Conservation (phyloP, 768 basidiomycete genomes). For the Trametes coccinea region DNA sequence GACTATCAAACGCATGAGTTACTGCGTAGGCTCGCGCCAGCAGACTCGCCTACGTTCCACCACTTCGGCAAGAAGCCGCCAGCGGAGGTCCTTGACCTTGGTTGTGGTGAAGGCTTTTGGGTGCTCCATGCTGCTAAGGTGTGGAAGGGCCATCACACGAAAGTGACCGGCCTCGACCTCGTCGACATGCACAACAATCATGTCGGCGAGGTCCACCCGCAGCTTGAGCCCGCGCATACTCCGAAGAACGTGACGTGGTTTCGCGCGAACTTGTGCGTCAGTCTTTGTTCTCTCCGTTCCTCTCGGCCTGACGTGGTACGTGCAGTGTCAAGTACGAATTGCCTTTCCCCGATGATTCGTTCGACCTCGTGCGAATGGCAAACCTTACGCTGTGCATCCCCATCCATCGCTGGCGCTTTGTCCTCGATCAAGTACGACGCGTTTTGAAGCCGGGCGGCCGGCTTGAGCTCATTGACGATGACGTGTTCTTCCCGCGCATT, state of each 20-base stretch:
- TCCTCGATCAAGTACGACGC: conserved; percentile 62
- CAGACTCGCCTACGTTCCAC: conserved; percentile 61
- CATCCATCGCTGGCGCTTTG: conserved; percentile 53
- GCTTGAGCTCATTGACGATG: conserved; percentile 75
- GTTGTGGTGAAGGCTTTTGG: conserved; percentile 77
- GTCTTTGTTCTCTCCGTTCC: background rate
- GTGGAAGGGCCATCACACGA: conserved; percentile 56
- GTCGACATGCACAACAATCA: conserved; percentile 37
- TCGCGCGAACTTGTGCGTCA: conserved; percentile 68
- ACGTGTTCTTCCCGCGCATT: conserved; percentile 62
- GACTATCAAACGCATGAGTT: conserved; percentile 56
- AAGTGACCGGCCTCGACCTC: conserved; percentile 68
- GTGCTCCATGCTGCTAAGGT: conserved; percentile 54
- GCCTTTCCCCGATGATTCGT: conserved; percentile 62
- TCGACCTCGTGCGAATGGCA: conserved; percentile 76
- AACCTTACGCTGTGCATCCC: conserved; percentile 66
- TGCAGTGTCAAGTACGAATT: conserved; percentile 53
- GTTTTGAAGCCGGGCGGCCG: conserved; percentile 61
- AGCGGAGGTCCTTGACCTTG: conserved; percentile 64
- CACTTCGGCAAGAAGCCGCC: conserved; percentile 49
- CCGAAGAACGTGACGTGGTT: conserved; percentile 51
- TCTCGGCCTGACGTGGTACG: background rate
- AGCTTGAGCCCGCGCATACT: conserved; percentile 19
- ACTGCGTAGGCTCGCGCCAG: conserved; percentile 53
- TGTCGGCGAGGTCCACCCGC: conserved; percentile 16